phyloP scores from a whole-genome alignment of 495 filamentous ascomycete genomes.

The Aspergillus cristatus region DNA sequence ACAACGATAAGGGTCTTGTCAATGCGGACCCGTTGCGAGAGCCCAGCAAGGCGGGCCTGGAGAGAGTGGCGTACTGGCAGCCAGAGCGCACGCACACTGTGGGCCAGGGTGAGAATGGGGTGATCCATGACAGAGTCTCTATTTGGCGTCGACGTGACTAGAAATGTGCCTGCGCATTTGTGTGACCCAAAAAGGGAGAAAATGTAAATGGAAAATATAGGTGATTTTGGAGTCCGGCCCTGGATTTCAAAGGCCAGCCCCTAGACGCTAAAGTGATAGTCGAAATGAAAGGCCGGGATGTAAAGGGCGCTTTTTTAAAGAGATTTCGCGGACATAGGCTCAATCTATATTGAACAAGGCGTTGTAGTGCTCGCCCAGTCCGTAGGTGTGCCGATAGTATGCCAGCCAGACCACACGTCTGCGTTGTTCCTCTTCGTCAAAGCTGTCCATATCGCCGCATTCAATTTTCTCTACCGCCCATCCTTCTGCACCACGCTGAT shows the following conservation, averaged over 20 bases:
- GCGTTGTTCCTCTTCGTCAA: constrained; percentile 34
- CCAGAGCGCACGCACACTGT: not conserved
- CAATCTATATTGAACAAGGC: too few species aligned
- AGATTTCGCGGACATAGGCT: constrained; percentile 10
- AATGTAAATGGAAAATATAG: constrained; percentile 6
- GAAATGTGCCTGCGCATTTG: too few species aligned
- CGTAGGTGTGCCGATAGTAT: constrained; percentile 89
- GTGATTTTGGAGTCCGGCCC: constrained; percentile 9
- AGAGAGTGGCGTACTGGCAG: not conserved
- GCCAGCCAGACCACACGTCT: constrained; percentile 68
- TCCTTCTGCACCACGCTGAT: constrained; percentile 80
- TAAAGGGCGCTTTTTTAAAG: constrained; percentile 8
- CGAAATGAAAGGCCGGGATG: constrained; percentile 7
- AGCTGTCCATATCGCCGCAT: constrained; percentile 33
- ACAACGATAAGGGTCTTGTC: constrained; percentile 47
- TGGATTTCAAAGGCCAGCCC: constrained; percentile 5
- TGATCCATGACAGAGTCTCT: not conserved
- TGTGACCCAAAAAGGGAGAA: constrained; percentile 8
- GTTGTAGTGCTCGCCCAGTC: constrained; percentile 97
- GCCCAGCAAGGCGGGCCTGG: constrained; percentile 17
- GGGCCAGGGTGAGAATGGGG: not conserved
- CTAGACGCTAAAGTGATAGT: constrained; percentile 8
- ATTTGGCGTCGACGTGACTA: constrained; percentile 3
- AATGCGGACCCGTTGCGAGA: constrained; percentile 32
- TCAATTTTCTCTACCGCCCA: constrained; percentile 70